Evolutionary conservation across 805 yeast genomes (phyloP).

Genomic region (Metschnikowia koreensis): DNA sequence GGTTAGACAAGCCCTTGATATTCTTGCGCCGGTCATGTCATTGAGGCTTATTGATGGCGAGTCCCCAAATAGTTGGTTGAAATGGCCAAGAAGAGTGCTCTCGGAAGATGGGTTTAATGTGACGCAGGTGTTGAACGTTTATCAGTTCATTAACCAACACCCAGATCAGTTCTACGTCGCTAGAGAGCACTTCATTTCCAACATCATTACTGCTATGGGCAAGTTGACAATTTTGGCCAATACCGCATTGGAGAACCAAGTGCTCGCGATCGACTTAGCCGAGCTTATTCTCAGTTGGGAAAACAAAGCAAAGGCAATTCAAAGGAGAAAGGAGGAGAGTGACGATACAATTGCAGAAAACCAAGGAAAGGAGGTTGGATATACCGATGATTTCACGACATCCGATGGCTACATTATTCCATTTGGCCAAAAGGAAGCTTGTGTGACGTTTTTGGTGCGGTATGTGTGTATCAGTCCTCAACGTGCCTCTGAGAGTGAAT

Average conservation of each 20-base stretch:
- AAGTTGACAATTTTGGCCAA: slow-evolving; percentile 76
- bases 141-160: slow-evolving; percentile 84
- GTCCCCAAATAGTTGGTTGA: slow-evolving; percentile 71
- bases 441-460: slow-evolving; percentile 82
- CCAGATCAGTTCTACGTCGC: slow-evolving; percentile 81
- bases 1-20: slow-evolving; percentile 83
- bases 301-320: slow-evolving; percentile 5
- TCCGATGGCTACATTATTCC: slow-evolving; percentile 61
- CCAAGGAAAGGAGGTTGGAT: background rate
- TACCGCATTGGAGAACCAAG: slow-evolving; percentile 77
- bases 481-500: slow-evolving; percentile 76
- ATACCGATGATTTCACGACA: slow-evolving; percentile 40
- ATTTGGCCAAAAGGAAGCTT: slow-evolving; percentile 79
- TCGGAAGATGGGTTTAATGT: slow-evolving; percentile 88
- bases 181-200: slow-evolving; percentile 84
- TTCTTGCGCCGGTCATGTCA: slow-evolving; percentile 84
- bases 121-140: slow-evolving; percentile 80
- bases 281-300: slow-evolving; percentile 89
- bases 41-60: slow-evolving; percentile 57
- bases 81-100: slow-evolving; percentile 90
- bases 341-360: background rate
- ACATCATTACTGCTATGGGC: slow-evolving; percentile 89
- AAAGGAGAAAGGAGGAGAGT: background rate
- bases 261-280: slow-evolving; percentile 84
- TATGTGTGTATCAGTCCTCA: slow-evolving; percentile 85